Base-by-base conservation (phyloP, 208 protist genomes). In the Leishmania major region DNA sequence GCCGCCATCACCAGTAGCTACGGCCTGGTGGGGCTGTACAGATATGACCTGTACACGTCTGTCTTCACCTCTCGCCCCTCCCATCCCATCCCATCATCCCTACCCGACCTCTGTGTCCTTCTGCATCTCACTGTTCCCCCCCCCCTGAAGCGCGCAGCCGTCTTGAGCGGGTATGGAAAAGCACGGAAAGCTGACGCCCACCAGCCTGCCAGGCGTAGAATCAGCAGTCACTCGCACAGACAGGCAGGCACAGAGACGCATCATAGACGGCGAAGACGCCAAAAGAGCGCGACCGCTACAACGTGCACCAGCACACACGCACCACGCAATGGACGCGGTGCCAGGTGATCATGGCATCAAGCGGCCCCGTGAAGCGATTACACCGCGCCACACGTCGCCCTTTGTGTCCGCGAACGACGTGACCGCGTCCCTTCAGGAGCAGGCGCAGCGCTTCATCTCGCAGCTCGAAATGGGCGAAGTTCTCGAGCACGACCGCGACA, bases 401-500 rank as follows among this genome's bases (percentile, higher is more conserved):
- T 45, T 55, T 53, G 15, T 57, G 7, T 79, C 82, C 1, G 43
- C 47, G 7, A 49, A 4, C 11, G 69, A 49, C 53, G 49, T 60
- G 8, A 64, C 60, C 37, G 51, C 15, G 31, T 79, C 83, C 49
- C 64, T 75, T 28, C 83, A 82, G 43, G 72, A 55, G 7, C 73
- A 86, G 78, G 78, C 73, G 2, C 83, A 77, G 45, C 81, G 77
- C 45, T 83, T 84, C 25, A 13, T 82, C 25, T 70, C 81, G 37
- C 72, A 87, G 82, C 66, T 87, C 28, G 88, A 91, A 74, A 71
- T 80, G 66, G 75, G 85, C 25, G 88, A 91, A 67, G 22, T 91
- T 37, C 86, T 91, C 37, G 84, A 85, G 45, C 88, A 88, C 81
- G 83, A 84, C 22, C 78, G 78, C 64, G 92, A 95, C 82, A 80